These are phyloP conservation scores for Aspergillus fumigatiaffinis DNA, from an alignment of 2,329 filamentous ascomycete genomes.

Conservation along the genomic window DNA sequence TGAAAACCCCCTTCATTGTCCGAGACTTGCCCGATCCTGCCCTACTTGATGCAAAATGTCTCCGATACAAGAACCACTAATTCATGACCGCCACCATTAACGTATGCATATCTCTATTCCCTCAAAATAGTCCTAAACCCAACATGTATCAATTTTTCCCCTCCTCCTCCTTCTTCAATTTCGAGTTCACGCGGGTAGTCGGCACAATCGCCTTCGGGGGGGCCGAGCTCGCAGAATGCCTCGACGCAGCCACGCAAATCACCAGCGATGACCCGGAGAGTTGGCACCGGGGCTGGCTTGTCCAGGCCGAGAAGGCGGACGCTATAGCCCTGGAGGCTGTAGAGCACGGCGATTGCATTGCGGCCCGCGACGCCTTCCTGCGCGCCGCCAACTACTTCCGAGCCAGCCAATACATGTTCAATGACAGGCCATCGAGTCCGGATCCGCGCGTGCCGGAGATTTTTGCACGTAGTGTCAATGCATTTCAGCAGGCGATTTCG, in stretches of 20 bases:
- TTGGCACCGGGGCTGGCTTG: constrained; percentile 3
- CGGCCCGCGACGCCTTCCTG: constrained; percentile 3
- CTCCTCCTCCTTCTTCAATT: constrained; percentile 4
- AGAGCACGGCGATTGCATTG: neutral
- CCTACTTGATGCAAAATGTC: no score
- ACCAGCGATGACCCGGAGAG: constrained; percentile 3
- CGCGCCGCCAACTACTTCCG: constrained; percentile 6
- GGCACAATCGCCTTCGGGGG: constrained; percentile 1
- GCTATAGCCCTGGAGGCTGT: neutral
- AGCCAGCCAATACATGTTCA: constrained; percentile 5
- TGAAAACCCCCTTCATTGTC: no score
- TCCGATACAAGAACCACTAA: no score
- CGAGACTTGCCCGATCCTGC: no score
- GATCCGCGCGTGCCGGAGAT: neutral
- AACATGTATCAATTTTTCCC: constrained; percentile 5
- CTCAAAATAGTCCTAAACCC: no score
- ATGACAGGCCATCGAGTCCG: neutral
- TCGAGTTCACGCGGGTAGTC: constrained; percentile 5
- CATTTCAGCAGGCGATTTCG: neutral
- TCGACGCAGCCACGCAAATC: constrained; percentile 2
- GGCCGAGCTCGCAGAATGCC: constrained; percentile 3
- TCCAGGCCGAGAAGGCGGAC: neutral
- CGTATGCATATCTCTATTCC: no score
- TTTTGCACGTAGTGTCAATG: neutral
- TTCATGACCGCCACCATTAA: no score